Evolutionary conservation across 768 basidiomycete species (phyloP).

Genomic region (Galerina sulciceps): DNA sequence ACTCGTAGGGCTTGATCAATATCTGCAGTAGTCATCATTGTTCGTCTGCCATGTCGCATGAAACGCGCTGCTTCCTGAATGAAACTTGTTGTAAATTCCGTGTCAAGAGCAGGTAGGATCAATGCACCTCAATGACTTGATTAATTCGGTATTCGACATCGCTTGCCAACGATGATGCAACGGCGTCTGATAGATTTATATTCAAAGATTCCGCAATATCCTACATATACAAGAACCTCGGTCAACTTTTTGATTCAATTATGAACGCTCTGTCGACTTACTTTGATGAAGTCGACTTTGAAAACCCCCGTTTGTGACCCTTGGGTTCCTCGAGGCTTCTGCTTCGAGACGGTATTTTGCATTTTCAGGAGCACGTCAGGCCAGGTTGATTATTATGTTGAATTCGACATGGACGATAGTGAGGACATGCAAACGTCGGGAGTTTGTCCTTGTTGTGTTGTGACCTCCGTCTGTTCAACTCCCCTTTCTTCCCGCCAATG

Average conservation of each 20-base stretch:
- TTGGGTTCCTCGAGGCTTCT: conserved; percentile 50
- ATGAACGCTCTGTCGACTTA: conserved; percentile 26
- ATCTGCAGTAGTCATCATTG: conserved; percentile 88
- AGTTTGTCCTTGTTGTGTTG: too few species aligned
- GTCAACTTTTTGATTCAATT: background rate
- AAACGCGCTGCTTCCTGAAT: conserved; percentile 92
- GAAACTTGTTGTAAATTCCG: background rate
- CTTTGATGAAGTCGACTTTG: conserved; percentile 68
- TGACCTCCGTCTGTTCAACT: too few species aligned
- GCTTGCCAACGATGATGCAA: conserved; percentile 86
- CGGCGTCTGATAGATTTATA: conserved; percentile 77
- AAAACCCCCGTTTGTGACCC: conserved; percentile 63
- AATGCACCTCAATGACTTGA: conserved; percentile 85
- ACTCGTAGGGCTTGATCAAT: conserved; percentile 93
- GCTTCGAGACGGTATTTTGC: conserved; percentile 34
- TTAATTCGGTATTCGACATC: conserved; percentile 98
- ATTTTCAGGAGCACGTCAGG: background rate
- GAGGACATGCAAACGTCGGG: too few species aligned
- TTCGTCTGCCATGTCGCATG: conserved; percentile 92
- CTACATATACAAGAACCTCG: conserved; percentile 40
- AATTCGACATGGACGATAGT: too few species aligned
- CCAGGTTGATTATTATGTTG: too few species aligned
- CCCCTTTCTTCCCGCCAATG: too few species aligned
- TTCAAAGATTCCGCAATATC: conserved; percentile 91
- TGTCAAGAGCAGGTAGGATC: background rate